Percentiles rank a stretch among this genome's conserved stretches.
Conservation (phyloP, 106 monocot genomes). For the Apostasia ramifera region DNA sequence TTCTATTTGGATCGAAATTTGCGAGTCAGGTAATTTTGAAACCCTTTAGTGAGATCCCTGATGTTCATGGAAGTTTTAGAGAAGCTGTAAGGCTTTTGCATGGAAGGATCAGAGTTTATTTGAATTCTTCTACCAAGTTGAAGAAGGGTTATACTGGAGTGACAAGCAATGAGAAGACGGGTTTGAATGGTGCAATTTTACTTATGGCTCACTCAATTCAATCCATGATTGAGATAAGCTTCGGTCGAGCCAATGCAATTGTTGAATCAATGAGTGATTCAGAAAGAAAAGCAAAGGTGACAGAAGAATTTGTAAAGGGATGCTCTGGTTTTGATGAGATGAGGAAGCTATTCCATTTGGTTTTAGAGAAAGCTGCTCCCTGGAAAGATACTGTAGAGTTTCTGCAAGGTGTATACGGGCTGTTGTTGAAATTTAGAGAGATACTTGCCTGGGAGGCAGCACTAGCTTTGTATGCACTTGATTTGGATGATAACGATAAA, state of each 20-base stretch:
- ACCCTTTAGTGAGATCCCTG: constrained; percentile 40
- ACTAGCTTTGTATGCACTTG: constrained; percentile 56
- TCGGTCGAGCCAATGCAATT: constrained; percentile 33
- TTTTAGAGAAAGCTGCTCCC: constrained; percentile 19
- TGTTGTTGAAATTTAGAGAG: constrained; percentile 45
- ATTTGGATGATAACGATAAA: constrained; percentile 71
- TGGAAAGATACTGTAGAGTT: constrained; percentile 21
- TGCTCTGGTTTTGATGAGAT: constrained; percentile 31
- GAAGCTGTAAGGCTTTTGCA: constrained; percentile 60
- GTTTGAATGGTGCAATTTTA: constrained; percentile 27
- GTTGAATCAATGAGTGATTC: constrained; percentile 24
- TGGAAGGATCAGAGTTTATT: constrained; percentile 33
- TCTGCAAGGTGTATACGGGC: constrained; percentile 32
- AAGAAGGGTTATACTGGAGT: constrained; percentile 24
- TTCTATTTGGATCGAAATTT: constrained; percentile 74
- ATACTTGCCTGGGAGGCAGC: constrained; percentile 87
- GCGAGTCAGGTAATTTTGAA: constrained; percentile 26
- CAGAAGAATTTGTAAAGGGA: constrained; percentile 17
- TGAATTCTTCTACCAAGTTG: constrained; percentile 58
- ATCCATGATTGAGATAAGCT: constrained; percentile 38
- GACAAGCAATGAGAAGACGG: constrained; percentile 30
- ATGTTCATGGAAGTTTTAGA: constrained; percentile 55
- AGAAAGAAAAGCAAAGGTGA: constrained; percentile 13
- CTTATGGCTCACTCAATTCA: constrained; percentile 33
- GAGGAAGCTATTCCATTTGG: constrained; percentile 17